Evolutionary conservation across 805 yeast species (phyloP).

Genomic region (Candida anglica): DNA sequence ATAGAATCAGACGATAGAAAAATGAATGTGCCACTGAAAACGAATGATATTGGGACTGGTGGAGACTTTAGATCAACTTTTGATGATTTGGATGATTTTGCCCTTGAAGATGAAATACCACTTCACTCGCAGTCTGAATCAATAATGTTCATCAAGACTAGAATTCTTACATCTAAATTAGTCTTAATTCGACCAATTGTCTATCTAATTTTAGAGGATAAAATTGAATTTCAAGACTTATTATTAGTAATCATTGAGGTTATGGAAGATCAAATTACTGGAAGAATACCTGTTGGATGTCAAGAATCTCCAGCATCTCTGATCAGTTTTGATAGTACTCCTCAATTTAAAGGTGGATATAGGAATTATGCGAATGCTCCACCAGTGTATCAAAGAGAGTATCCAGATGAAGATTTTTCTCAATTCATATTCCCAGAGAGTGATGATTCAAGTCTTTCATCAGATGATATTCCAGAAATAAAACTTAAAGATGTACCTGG

Average conservation of each 20-base stretch:
- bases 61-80: constrained; percentile 9
- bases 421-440: constrained; percentile 10
- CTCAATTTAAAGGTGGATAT: constrained; percentile 7
- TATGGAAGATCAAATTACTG: background rate
- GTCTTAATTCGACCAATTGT: constrained; percentile 30
- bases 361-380: constrained; percentile 21
- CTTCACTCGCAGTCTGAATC: constrained; percentile 32
- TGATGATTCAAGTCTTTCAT: constrained; percentile 5
- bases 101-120: constrained; percentile 29
- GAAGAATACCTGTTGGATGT: background rate
- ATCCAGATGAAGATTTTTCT: constrained; percentile 30
- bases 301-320: constrained; percentile 1
- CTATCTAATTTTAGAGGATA: constrained; percentile 27
- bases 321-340: background rate
- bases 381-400: constrained; percentile 20
- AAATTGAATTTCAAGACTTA: constrained; percentile 21
- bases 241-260: constrained; percentile 21
- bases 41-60: constrained; percentile 3
- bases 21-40: too few relatives aligned
- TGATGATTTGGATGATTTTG: constrained; percentile 29
- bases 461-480: constrained; percentile 8
- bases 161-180: constrained; percentile 30
- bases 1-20: constrained; percentile 2
- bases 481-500: constrained; percentile 15
- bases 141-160: constrained; percentile 34